Evolutionary conservation across 352 stramenopile species (phyloP), one percentile per base, ranked within the genome.

Genomic region (Pythium rishiriense): DNA sequence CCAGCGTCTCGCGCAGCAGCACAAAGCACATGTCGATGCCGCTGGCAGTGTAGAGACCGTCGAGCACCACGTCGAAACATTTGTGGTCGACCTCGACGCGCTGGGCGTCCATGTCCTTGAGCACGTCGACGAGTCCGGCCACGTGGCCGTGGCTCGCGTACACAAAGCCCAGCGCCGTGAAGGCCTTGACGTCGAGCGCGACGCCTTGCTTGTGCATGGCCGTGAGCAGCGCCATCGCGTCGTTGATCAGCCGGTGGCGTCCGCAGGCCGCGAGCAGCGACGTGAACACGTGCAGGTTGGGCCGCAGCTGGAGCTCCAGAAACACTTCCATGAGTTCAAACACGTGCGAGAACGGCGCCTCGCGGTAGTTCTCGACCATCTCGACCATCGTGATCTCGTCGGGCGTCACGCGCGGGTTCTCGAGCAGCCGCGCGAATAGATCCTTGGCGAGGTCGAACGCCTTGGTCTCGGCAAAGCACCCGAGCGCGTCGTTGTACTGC

Each of bases 401-500:
- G 0, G 82, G 84, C 24, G 58, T 41, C 11, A 93, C 58, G 46
- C 72, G 76, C 28, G 80, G 77, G 43, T 87, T 85, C 53, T 66
- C 63, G n/a, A 84, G 29, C 68, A 93, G 74, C n/a, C 73, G 74
- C 15, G 72, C 68, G 52, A 93, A 93, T 10, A 91, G 68, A 21
- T 89, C 77, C 41, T 81, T 78, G 21, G 79, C 84, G 58, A 72
- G 63, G 1, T 89, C 80, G 22, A 72, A 76, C 45, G 46, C 62
- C 51, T 77, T 74, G 11, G 76, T 79, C 11, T 71, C 74, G 15
- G 82, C 79, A 61, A 87, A 85, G 61, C 82, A 91, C 17, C 81
- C 80, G 15, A 93, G 65, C 22, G 84, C 84, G 54, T 91, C 82
- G 59, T 93, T 93, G 68, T 91, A 93, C 66, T 90, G 83, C 64